Conservation (phyloP, 768 basidiomycete species). For the Tylopilus felleus region DNA sequence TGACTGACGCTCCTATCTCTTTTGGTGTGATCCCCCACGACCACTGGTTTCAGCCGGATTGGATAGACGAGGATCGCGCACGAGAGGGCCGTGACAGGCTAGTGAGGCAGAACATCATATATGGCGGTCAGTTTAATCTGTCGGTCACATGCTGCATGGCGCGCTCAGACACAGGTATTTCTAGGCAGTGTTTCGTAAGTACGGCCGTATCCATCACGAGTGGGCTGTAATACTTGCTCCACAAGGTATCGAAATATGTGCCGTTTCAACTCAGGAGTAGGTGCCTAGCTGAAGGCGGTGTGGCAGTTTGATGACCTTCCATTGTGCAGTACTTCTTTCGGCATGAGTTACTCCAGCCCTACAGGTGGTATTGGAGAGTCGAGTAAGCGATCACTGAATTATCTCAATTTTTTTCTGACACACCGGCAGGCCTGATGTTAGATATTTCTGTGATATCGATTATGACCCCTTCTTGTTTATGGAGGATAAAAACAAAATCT, state of each 20-base stretch:
- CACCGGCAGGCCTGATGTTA: constrained; percentile 41
- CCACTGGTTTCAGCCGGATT: constrained; percentile 70
- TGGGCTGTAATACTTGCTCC: neutral
- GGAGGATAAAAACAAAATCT: constrained; percentile 50
- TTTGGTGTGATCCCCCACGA: constrained; percentile 59
- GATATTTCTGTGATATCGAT: constrained; percentile 53
- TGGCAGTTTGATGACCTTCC: constrained; percentile 6
- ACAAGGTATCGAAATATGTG: constrained; percentile 74
- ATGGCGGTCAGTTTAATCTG: constrained; percentile 40
- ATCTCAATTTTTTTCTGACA: neutral
- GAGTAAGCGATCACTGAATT: constrained; percentile 37
- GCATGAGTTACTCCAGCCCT: constrained; percentile 50
- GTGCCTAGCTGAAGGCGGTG: constrained; percentile 13
- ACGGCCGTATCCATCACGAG: neutral
- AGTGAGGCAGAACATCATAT: constrained; percentile 45
- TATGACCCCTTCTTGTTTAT: constrained; percentile 54
- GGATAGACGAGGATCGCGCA: constrained; percentile 69
- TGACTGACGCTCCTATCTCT: constrained; percentile 42
- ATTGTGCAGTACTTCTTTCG: constrained; percentile 48
- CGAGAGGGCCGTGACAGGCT: constrained; percentile 49
- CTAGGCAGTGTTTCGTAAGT: constrained; percentile 45
- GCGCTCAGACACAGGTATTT: constrained; percentile 6
- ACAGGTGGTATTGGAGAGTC: constrained; percentile 62
- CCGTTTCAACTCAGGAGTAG: constrained; percentile 66
- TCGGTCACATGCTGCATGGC: neutral